Base-by-base conservation (phyloP, 306 rosid species). In the Abrus precatorius region DNA sequence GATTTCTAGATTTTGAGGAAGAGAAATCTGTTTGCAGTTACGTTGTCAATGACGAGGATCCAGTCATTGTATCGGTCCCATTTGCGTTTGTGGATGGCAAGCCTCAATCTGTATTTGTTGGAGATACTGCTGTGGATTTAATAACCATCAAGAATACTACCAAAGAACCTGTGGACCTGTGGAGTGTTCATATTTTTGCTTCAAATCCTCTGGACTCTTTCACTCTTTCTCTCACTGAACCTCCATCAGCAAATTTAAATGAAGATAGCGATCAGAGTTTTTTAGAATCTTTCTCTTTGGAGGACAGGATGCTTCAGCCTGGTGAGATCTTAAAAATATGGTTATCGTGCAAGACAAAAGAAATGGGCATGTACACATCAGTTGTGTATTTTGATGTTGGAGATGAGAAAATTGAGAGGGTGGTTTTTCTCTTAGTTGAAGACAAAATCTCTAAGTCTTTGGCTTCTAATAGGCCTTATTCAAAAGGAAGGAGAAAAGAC, bases 261-360 rank as follows among this genome's bases (percentile, higher is more conserved):
- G 74, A 59, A 48, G 90, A 87, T 36, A 29, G 72, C 44, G 10
- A 64, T 48, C 27, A 63, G 67, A 85, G 80, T 74, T 91, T 84
- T 79, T 43, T 93, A 6, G 99, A 93, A 76, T 89, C 87, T 56
- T 72, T 56, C 76, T 27, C 90, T 9, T 81, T 95, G 83, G 98
- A 93, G 56, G 98, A 93, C 82, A 88, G 98, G 88, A 60, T 88
- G 87, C 90, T 95, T 76, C 98, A 89, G 82, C 96, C 98, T 2
- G 80, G 85, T 3, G 97, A 95, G 65, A 75, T 78, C 40, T 82
- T 93, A 80, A 90, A 79, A 5, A 27, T 95, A 62, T 93, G 99
- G 99, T 1, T 95, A 53, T 95, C 98, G 66, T 95, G 99, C 90
- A 90, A 89, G 76, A 88, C 99, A 33, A 90, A 95, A 86, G 89